phyloP scores from a whole-genome alignment of 495 filamentous ascomycete genomes.

The Aspergillus cristatus region DNA sequence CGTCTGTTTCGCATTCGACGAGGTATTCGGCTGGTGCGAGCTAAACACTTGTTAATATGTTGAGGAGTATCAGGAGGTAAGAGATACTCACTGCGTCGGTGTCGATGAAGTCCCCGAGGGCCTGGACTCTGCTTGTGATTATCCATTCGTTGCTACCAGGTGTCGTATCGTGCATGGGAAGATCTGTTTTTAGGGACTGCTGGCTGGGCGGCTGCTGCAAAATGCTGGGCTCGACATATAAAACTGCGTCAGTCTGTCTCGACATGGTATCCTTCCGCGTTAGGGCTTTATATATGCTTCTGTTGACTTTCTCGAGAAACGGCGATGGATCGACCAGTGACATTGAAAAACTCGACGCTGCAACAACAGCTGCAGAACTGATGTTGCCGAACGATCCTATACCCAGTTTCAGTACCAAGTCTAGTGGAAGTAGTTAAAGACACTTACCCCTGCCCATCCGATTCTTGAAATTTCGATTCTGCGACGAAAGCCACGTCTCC shows the following conservation, averaged over 20 bases:
- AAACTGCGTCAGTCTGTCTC: not conserved
- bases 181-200: not conserved
- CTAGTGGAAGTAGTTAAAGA: not conserved
- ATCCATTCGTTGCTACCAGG: not conserved
- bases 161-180: too few relatives aligned
- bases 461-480: constrained; percentile 41
- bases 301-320: constrained; percentile 19
- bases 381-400: constrained; percentile 34
- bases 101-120: constrained; percentile 25
- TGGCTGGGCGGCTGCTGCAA: not conserved
- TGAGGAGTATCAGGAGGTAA: not conserved
- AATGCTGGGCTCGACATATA: not conserved
- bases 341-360: constrained; percentile 33
- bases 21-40: constrained; percentile 13
- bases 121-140: constrained; percentile 12
- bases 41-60: constrained; percentile 1
- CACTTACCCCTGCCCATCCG: constrained; percentile 37
- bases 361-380: constrained; percentile 31
- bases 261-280: not conserved
- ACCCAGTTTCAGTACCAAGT: not conserved
- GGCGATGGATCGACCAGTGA: constrained; percentile 21
- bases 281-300: constrained; percentile 12
- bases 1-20: constrained; percentile 12
- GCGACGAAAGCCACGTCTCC: constrained; percentile 37
- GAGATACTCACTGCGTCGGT: constrained; percentile 15